phyloP scores from a whole-genome alignment of 495 filamentous ascomycete genomes.

The Staphylotrichum longicolle region DNA sequence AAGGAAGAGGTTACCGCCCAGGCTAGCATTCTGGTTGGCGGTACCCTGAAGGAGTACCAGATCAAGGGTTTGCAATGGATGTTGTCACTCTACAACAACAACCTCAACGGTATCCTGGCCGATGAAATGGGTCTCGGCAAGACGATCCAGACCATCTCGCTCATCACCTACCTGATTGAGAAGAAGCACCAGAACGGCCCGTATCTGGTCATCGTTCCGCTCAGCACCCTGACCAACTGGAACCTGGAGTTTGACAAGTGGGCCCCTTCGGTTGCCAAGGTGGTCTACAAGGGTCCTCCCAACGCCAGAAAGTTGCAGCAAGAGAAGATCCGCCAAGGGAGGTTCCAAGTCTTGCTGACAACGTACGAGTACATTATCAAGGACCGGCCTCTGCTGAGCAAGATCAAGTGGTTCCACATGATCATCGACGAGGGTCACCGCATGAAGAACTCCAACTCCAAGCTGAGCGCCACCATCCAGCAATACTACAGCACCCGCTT shows the following conservation, averaged over 20 bases:
- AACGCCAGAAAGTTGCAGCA: conserved; percentile 85
- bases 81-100: conserved; percentile 99
- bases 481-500: conserved; percentile 93
- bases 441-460: conserved; percentile 99
- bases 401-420: conserved; percentile 99
- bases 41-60: conserved; percentile 94
- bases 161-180: conserved; percentile 96
- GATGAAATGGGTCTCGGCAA: conserved; percentile 99
- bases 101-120: conserved; percentile 95
- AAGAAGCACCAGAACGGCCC: conserved; percentile 90
- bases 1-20: conserved; percentile 85
- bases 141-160: conserved; percentile 97
- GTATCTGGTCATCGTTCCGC: conserved; percentile 92
- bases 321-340: conserved; percentile 87
- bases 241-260: conserved; percentile 98
- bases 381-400: conserved; percentile 87
- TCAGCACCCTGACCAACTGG: conserved; percentile 98
- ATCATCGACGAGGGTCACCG: conserved; percentile 99
- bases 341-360: conserved; percentile 93
- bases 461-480: conserved; percentile 90
- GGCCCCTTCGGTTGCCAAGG: conserved; percentile 79
- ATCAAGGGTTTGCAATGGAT: conserved; percentile 98
- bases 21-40: conserved; percentile 81
- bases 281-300: conserved; percentile 97
- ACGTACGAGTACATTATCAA: conserved; percentile 99